phyloP scores from a whole-genome alignment of 2,329 filamentous ascomycete species.

The Colletotrichum kahawae region DNA sequence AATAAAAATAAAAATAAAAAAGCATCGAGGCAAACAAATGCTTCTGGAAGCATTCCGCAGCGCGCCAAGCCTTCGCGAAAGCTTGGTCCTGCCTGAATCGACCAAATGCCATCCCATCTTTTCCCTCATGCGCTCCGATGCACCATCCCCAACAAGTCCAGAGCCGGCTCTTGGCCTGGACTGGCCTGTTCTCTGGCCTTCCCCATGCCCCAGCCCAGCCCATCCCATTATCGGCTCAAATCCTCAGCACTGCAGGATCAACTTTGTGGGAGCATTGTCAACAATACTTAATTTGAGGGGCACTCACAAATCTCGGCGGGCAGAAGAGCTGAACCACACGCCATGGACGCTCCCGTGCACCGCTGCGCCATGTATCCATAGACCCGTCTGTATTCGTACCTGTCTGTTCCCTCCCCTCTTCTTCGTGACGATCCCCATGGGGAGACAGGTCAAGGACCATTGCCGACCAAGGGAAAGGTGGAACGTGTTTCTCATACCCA shows the following conservation, averaged over 20 bases:
- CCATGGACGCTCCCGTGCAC: background rate
- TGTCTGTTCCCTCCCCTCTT: background rate
- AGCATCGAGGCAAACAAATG: background rate
- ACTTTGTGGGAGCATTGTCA: background rate
- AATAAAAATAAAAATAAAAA: background rate
- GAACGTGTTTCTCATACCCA: background rate
- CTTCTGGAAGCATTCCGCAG: slow-evolving; percentile 8
- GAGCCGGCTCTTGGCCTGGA: background rate
- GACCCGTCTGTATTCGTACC: background rate
- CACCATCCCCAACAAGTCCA: background rate
- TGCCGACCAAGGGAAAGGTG: background rate
- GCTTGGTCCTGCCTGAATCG: slow-evolving; percentile 4
- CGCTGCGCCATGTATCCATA: background rate
- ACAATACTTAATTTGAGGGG: background rate
- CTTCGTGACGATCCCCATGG: background rate
- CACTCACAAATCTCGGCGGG: background rate
- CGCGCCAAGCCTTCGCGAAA: background rate
- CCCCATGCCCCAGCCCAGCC: background rate
- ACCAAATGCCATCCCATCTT: slow-evolving; percentile 1
- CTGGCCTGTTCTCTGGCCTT: background rate
- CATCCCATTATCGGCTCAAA: background rate
- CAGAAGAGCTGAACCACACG: background rate
- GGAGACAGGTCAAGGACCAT: background rate
- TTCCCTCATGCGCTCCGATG: background rate
- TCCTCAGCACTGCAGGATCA: background rate